Evolutionary conservation across 1,284 basidiomycete genomes (phyloP).

Genomic region (Fomitiporia mediterranea): DNA sequence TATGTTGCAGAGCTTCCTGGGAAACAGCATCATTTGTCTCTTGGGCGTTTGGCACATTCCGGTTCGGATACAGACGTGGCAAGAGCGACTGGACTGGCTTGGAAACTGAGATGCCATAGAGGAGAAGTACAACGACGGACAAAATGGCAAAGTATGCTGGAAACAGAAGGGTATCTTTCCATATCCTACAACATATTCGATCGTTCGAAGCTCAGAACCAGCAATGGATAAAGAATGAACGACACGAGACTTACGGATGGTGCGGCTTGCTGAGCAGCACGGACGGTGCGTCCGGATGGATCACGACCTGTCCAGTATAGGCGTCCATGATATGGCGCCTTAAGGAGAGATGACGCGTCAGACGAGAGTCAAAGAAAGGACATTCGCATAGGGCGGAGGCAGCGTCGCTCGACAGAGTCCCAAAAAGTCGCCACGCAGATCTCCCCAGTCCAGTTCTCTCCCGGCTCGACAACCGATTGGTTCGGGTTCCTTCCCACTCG

Average conservation of each 20-base stretch:
- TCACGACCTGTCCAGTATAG: background rate
- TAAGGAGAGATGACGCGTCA: background rate
- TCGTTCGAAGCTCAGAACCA: background rate
- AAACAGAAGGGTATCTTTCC: conserved; percentile 27
- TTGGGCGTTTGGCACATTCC: conserved; percentile 3
- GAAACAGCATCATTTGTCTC: conserved; percentile 1
- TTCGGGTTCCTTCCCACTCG: too few relatives aligned
- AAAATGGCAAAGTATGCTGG: conserved; percentile 29
- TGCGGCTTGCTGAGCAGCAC: background rate
- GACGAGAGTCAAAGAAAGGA: background rate
- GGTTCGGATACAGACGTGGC: conserved; percentile 14
- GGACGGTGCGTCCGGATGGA: background rate
- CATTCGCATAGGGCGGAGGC: background rate
- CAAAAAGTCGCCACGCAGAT: too few relatives aligned
- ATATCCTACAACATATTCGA: conserved; percentile 24
- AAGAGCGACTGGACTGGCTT: conserved; percentile 20
- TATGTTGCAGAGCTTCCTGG: conserved; percentile 17
- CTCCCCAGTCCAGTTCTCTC: background rate
- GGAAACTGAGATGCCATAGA: conserved; percentile 26
- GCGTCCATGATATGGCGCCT: conserved; percentile 1
- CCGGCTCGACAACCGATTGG: background rate
- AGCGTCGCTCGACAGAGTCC: too few relatives aligned
- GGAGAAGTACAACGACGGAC: conserved; percentile 28
- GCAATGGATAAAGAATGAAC: background rate
- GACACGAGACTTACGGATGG: conserved; percentile 4